These are phyloP conservation scores for Neocallimastix lanati DNA, from an alignment of 192 early-diverging fungal genomes.

Conservation along the genomic window DNA sequence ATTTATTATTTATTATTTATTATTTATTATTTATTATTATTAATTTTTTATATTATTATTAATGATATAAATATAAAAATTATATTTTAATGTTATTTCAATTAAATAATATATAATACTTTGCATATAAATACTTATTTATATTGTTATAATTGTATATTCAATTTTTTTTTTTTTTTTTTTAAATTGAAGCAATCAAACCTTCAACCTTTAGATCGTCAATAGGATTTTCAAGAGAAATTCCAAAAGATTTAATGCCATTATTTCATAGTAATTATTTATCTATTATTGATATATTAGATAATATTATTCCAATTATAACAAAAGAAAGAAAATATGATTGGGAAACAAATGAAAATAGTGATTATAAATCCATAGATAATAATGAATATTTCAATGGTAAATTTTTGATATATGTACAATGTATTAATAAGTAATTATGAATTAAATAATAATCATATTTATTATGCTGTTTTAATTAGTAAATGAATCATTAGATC, in stretches of 20 bases:
- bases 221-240: not conserved
- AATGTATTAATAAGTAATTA: too few relatives aligned
- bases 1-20: too few relatives aligned
- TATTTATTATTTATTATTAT: too few relatives aligned
- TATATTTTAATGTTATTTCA: too few relatives aligned
- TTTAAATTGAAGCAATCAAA: not conserved
- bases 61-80: too few relatives aligned
- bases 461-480: too few relatives aligned
- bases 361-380: not conserved
- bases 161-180: conserved; percentile 5
- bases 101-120: too few relatives aligned
- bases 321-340: not conserved
- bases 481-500: not conserved
- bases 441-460: too few relatives aligned
- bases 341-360: not conserved
- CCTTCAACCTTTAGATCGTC: not conserved
- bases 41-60: too few relatives aligned
- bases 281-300: not conserved
- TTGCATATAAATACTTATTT: not conserved
- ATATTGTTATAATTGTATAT: not conserved
- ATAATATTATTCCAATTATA: not conserved
- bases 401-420: too few relatives aligned
- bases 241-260: not conserved
- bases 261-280: not conserved
- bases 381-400: not conserved